Percentiles rank a stretch among this genome's conserved stretches.
Conservation (phyloP, 2,329 filamentous ascomycete species). For the Paraphaeosphaeria sporulosa region DNA sequence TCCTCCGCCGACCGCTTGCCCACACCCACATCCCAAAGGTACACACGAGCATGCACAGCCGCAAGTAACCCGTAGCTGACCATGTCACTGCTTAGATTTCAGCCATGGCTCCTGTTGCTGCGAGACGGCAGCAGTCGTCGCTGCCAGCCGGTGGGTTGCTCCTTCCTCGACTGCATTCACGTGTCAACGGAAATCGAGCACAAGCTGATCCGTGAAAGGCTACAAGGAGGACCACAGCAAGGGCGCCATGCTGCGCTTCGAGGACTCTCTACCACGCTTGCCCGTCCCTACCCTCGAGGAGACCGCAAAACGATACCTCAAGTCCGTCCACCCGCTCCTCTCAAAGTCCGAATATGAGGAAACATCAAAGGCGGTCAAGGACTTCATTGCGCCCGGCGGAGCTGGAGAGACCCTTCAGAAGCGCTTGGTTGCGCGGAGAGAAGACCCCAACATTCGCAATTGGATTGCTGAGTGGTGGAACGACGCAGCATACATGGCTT, state of each 20-base stretch:
- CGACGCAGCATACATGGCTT: slow-evolving; percentile 86
- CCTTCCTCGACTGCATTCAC: slow-evolving; percentile 17
- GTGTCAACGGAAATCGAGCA: slow-evolving; percentile 18
- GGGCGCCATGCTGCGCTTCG: slow-evolving; percentile 82
- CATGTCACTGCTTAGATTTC: slow-evolving; percentile 30
- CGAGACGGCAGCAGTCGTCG: slow-evolving; percentile 53
- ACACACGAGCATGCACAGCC: slow-evolving; percentile 18
- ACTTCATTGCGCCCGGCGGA: slow-evolving; percentile 70
- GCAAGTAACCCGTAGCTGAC: slow-evolving; percentile 1
- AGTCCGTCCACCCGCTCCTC: slow-evolving; percentile 78
- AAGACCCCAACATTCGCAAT: slow-evolving; percentile 84
- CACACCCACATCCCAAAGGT: slow-evolving; percentile 42
- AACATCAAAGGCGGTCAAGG: slow-evolving; percentile 68
- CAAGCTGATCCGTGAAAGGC: slow-evolving; percentile 55
- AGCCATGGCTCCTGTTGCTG: slow-evolving; percentile 43
- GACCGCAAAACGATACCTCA: slow-evolving; percentile 80
- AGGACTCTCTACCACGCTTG: slow-evolving; percentile 81
- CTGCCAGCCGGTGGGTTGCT: slow-evolving; percentile 54
- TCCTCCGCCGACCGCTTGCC: slow-evolving; percentile 44
- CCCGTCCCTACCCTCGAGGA: slow-evolving; percentile 85
- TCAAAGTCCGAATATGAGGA: slow-evolving; percentile 71
- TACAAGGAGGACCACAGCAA: slow-evolving; percentile 83
- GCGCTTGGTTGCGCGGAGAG: slow-evolving; percentile 79
- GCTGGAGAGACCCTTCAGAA: slow-evolving; percentile 85
- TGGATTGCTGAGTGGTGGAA: slow-evolving; percentile 99